phyloP scores from a whole-genome alignment of 106 monocot genomes.

The Dendrobium catenatum region DNA sequence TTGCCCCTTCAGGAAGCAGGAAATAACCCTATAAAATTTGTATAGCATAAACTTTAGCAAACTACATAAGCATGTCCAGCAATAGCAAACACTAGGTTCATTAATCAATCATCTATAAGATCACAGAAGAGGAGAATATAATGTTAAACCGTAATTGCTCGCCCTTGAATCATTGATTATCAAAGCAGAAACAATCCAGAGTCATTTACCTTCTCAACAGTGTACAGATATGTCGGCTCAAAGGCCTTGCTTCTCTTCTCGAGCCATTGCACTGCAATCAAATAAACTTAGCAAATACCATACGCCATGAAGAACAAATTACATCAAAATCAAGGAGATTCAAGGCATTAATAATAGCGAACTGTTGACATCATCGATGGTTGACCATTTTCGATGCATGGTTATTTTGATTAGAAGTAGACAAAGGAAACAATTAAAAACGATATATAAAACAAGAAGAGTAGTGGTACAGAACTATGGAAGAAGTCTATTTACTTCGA shows the following conservation, averaged over 20 bases:
- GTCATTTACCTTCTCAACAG: conserved; percentile 71
- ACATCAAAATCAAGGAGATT: neutral
- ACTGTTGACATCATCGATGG: neutral
- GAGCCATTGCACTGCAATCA: conserved; percentile 80
- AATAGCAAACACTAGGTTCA: neutral
- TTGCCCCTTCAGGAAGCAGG: conserved; percentile 92
- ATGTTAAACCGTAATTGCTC: neutral
- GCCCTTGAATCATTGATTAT: neutral
- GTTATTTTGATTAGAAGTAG: neutral
- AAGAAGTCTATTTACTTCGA: neutral
- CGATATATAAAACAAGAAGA: neutral
- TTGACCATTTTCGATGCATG: neutral
- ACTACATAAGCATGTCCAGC: neutral
- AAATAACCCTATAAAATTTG: conserved; percentile 78
- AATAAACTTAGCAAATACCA: neutral
- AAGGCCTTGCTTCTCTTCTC: conserved; percentile 83
- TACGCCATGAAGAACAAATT: neutral
- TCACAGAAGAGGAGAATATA: neutral
- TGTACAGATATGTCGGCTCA: conserved; percentile 91
- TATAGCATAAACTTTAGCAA: neutral
- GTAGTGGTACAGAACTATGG: neutral
- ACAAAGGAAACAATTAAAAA: neutral
- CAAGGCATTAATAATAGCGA: neutral
- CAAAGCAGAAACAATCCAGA: neutral
- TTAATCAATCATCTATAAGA: neutral